Conservation (phyloP, 768 basidiomycete species). For the Pleurotus salmoneostramineus region DNA sequence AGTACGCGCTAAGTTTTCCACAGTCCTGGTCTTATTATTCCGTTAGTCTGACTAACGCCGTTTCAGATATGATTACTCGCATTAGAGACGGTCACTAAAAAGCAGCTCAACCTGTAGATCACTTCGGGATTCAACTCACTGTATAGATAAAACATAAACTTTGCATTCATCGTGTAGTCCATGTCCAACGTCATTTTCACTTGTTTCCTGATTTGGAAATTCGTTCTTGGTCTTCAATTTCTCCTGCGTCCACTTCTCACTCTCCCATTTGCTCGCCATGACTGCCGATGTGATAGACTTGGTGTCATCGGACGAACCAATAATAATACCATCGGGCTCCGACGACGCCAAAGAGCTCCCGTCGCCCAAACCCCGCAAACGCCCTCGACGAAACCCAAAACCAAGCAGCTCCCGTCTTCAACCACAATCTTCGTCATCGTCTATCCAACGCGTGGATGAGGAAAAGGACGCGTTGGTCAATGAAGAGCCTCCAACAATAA, state of each 20-base stretch:
- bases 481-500: not conserved
- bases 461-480: not conserved
- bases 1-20: constrained; percentile 39
- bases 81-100: constrained; percentile 18
- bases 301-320: constrained; percentile 1
- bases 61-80: constrained; percentile 39
- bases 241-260: not conserved
- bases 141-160: not conserved
- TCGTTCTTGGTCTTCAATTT: not conserved
- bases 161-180: not conserved
- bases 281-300: constrained; percentile 6
- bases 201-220: not conserved
- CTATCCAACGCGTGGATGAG: not conserved
- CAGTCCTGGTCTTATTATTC: not conserved
- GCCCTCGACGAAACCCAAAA: not conserved
- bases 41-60: not conserved
- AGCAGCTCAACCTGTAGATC: not conserved
- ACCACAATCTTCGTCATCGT: not conserved
- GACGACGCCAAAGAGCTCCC: not conserved
- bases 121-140: constrained; percentile 1
- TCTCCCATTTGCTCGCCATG: not conserved
- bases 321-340: not conserved
- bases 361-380: not conserved
- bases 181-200: not conserved
- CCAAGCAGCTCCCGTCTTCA: not conserved